Evolutionary conservation across 345 rosid species (phyloP).

Genomic region (Linum usitatissimum): DNA sequence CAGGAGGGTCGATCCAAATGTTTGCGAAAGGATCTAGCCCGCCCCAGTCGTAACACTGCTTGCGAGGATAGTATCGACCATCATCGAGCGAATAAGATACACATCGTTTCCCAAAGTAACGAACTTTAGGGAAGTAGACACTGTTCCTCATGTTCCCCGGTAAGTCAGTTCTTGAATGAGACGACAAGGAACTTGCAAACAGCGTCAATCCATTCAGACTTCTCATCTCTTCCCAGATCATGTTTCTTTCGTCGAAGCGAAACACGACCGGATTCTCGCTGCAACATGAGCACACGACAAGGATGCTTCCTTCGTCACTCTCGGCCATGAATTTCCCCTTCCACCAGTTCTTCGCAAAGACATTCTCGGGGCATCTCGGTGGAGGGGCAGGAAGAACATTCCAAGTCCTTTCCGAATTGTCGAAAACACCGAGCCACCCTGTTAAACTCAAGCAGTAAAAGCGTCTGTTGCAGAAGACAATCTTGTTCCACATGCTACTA

Average conservation of each 20-base stretch:
- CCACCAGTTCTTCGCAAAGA: conserved; percentile 45
- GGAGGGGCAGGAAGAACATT: conserved; percentile 50
- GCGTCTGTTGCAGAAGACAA: conserved; percentile 25
- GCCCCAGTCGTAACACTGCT: conserved; percentile 52
- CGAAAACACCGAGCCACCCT: conserved; percentile 49
- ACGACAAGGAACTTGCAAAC: conserved; percentile 51
- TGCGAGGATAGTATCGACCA: conserved; percentile 46
- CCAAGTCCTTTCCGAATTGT: conserved; percentile 32
- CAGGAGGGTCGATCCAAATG: conserved; percentile 57
- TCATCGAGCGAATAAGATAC: conserved; percentile 43
- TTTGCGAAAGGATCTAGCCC: conserved; percentile 46
- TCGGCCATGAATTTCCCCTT: conserved; percentile 50
- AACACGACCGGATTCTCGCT: conserved; percentile 40
- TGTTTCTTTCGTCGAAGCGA: conserved; percentile 37
- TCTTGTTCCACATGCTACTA: not conserved
- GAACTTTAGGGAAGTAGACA: conserved; percentile 54
- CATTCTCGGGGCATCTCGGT: conserved; percentile 42
- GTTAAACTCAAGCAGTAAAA: conserved; percentile 49
- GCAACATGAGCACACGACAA: conserved; percentile 41
- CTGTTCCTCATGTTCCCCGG: conserved; percentile 48
- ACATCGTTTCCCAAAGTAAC: conserved; percentile 56
- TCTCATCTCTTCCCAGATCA: conserved; percentile 49
- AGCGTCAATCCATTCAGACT: conserved; percentile 46
- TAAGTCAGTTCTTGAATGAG: conserved; percentile 38
- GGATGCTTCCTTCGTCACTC: conserved; percentile 35